Evolutionary conservation across 164 flowering plant species (phyloP).

Genomic region (Aristolochia contorta): DNA sequence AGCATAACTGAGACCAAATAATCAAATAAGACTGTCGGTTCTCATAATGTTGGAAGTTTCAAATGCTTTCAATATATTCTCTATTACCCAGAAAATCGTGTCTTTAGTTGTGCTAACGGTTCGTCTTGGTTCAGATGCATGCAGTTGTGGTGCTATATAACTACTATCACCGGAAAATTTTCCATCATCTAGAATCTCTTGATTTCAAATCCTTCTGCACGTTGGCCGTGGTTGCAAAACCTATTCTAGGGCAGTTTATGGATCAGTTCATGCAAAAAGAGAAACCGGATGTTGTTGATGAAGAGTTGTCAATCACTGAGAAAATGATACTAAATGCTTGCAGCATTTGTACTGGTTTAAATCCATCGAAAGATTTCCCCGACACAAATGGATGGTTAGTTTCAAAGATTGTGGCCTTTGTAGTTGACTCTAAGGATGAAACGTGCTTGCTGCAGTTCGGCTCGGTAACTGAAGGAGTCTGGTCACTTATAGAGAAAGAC

Average conservation of each 20-base stretch:
- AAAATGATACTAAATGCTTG: conserved; percentile 67
- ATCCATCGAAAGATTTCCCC: conserved; percentile 40
- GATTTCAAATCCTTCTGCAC: conserved; percentile 59
- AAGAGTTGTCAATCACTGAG: conserved; percentile 48
- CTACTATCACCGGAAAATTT: conserved; percentile 67
- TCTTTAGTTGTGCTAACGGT: not conserved
- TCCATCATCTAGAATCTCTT: conserved; percentile 42
- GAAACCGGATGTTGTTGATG: conserved; percentile 21
- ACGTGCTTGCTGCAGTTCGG: conserved; percentile 50
- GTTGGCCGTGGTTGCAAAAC: conserved; percentile 44
- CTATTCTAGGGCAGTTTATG: conserved; percentile 40
- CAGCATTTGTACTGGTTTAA: conserved; percentile 35
- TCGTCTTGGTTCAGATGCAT: conserved; percentile 44
- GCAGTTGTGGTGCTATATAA: conserved; percentile 86
- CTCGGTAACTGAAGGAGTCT: conserved; percentile 48
- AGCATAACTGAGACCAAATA: too few relatives aligned
- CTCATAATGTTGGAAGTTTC: too few relatives aligned
- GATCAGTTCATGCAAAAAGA: conserved; percentile 26
- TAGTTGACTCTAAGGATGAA: conserved; percentile 48
- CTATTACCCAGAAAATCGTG: not conserved
- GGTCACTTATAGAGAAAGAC: conserved; percentile 68
- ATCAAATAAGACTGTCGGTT: too few relatives aligned
- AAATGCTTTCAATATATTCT: too few relatives aligned
- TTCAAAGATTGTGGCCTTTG: conserved; percentile 51
- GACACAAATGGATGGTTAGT: conserved; percentile 49